A percentile compares a stretch with the other conserved stretches of the same genome.
phyloP scores from a whole-genome alignment of 768 basidiomycete species.

The Guyanaporus albipodus region DNA sequence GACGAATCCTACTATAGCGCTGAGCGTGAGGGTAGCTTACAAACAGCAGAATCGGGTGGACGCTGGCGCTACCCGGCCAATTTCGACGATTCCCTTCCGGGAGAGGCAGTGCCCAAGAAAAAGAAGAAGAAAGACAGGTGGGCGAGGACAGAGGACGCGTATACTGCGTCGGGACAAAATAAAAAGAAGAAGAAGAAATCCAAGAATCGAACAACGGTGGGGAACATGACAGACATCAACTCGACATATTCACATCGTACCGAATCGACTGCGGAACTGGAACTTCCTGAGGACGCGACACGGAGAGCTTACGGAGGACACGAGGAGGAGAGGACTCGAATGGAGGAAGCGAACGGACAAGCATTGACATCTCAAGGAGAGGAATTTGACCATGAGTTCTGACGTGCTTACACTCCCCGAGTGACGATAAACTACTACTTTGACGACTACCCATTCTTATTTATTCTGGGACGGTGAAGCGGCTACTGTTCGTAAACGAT shows the following conservation, averaged over 20 bases:
- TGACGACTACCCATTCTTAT: slow-evolving; percentile 12
- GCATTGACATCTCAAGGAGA: slow-evolving; percentile 35
- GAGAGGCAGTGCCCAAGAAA: slow-evolving; percentile 45
- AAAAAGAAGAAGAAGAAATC: slow-evolving; percentile 67
- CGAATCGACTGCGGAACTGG: slow-evolving; percentile 43
- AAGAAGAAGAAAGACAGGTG: slow-evolving; percentile 83
- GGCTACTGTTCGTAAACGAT: too few relatives aligned
- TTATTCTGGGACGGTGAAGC: too few relatives aligned
- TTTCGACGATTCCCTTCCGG: slow-evolving; percentile 56
- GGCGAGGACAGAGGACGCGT: slow-evolving; percentile 85
- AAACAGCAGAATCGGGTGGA: slow-evolving; percentile 35
- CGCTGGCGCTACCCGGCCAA: slow-evolving; percentile 88
- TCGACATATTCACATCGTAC: slow-evolving; percentile 32
- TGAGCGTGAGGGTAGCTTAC: slow-evolving; percentile 35
- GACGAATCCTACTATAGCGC: slow-evolving; percentile 73
- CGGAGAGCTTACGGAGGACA: slow-evolving; percentile 56
- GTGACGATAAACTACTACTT: background rate
- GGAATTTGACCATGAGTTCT: slow-evolving; percentile 69
- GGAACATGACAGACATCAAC: slow-evolving; percentile 30
- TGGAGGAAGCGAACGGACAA: slow-evolving; percentile 15
- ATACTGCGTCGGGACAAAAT: slow-evolving; percentile 44
- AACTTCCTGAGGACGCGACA: slow-evolving; percentile 63
- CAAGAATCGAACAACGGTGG: slow-evolving; percentile 41
- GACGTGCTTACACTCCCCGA: slow-evolving; percentile 15
- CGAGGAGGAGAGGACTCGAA: slow-evolving; percentile 10